Conservation (phyloP, 1,139 yeast genomes). For the Scheffersomyces cryptocercus region DNA sequence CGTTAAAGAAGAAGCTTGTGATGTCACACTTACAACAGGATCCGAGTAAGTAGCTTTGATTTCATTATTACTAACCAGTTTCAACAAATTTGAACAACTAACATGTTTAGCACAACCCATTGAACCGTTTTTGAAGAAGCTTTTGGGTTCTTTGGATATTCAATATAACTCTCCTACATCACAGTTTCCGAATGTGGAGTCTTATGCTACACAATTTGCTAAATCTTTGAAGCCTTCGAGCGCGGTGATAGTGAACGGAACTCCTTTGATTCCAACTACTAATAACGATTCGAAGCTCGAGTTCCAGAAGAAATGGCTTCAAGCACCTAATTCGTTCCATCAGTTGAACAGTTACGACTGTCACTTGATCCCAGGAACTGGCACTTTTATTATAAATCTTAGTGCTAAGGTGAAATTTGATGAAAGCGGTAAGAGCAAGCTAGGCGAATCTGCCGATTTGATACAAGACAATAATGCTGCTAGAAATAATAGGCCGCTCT, state of each 20-base stretch:
- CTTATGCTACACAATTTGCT: slow-evolving; percentile 53
- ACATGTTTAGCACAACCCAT: slow-evolving; percentile 39
- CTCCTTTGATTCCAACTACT: slow-evolving; percentile 49
- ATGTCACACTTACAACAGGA: slow-evolving; percentile 19
- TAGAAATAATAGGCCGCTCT: slow-evolving; percentile 34
- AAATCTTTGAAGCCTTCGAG: slow-evolving; percentile 45
- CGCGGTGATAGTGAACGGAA: slow-evolving; percentile 64
- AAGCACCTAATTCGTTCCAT: slow-evolving; percentile 63
- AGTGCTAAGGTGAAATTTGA: slow-evolving; percentile 72
- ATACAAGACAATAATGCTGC: slow-evolving; percentile 16
- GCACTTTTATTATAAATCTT: slow-evolving; percentile 52
- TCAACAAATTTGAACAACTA: slow-evolving; percentile 7
- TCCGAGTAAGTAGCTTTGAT: slow-evolving; percentile 26
- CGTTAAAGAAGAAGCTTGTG: no score
- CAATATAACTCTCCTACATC: slow-evolving; percentile 28
- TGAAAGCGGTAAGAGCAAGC: slow-evolving; percentile 65
- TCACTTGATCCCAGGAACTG: slow-evolving; percentile 72
- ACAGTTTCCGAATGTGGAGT: slow-evolving; percentile 40
- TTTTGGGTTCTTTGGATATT: slow-evolving; percentile 40
- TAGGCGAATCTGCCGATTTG: slow-evolving; percentile 61
- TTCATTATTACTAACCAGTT: slow-evolving; percentile 2
- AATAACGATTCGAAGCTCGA: slow-evolving; percentile 49
- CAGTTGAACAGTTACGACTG: slow-evolving; percentile 62
- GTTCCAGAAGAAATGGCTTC: slow-evolving; percentile 67
- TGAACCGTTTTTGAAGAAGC: slow-evolving; percentile 45